Base-by-base conservation (phyloP, 169 alveolate genomes). In the Plasmodium gonderi region DNA sequence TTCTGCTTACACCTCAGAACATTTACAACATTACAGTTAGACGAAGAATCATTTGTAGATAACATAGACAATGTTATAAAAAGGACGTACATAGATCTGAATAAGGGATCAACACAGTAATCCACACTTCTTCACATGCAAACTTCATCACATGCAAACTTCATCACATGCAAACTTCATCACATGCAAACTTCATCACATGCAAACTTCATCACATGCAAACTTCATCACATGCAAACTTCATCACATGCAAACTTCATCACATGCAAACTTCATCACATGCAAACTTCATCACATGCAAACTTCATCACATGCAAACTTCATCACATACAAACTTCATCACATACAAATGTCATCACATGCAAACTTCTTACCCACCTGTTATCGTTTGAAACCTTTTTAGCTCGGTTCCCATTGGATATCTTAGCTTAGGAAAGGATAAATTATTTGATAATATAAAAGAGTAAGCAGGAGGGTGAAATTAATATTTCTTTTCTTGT, bases 51-150 rank as follows among this genome's bases (percentile, higher is more conserved):
- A 7, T 89, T 89, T 89, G 90, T 77, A 49, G 90, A 89, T 5
- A 78, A 36, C 26, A 29, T 89, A 26, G 76, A 89, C 36, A 42
- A 45, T 5, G 90, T 17, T 20, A 64, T 78, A 4, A 77, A 14
- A 11, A 89, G 77, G 40, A 78, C 90, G 5, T 89, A 77, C 67
- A 68, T 72, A 8, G 94, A 89, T 38, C 26, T 89, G 44, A 89
- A 89, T 23, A 89, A 76, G 14, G 94, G 94, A 89, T 77, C 87
- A 0, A 85, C 92, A 31, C 92, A 85, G 92, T 85, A 85, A 79
- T 78, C 38, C 72, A 60, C 72, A 60, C 20, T 3, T 60, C 72
- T n/a, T n/a, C n/a, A n/a, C n/a, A n/a, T n/a, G n/a, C n/a, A n/a
- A n/a, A n/a, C n/a, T n/a, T n/a, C n/a, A n/a, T n/a, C n/a, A n/a